Base-by-base conservation (phyloP, 2,329 filamentous ascomycete genomes). In the Aspergillus sp. region DNA sequence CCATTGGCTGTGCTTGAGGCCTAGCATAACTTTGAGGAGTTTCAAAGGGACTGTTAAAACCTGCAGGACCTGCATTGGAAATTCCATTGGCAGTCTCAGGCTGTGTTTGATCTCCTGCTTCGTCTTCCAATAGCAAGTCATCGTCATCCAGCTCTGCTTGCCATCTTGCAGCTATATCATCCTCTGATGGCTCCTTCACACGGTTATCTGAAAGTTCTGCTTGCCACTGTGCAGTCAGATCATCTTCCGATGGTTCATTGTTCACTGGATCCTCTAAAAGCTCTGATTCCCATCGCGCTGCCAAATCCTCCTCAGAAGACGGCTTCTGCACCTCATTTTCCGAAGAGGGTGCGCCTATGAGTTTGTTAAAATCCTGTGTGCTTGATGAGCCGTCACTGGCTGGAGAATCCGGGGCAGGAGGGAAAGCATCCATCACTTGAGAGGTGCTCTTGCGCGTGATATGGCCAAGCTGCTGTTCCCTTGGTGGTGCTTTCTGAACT, bases 241-340 rank as follows among this genome's bases (percentile, higher is more conserved):
- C 86, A 37, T 83, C 78, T 12, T 77, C 67, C 3, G 54, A 50
- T 3, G 53, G 45, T 39, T 87, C 85, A 10, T 73, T 88, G 56
- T 44, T 45, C 10, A 40, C 36, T 9, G 44, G 38, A 13, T 56
- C 53, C 26, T 53, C 48, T 3, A 46, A 45, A 7, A 96, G 79
- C 35, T 88, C 87, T 37, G 87, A 85, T 51, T 88, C 81, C 88
- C 91, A 95, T 53, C 88, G 83, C 12, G 86, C 86, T 37, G 86
- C 85, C 33, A 93, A 65, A 58, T 91, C 86, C 34, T 83, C 78
- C 6, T 77, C 67, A 2, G 58, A 52, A 11, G 57, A 46, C 12
- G 40, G 44, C 38, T 51, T 46, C 40, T 54, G 55, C 37, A 46
- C 49, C 19, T 37, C 44, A 43, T 52, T 58, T 29, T 46, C 48